Base-by-base conservation (phyloP, 257 asterid genomes). In the Agastache rugosa region DNA sequence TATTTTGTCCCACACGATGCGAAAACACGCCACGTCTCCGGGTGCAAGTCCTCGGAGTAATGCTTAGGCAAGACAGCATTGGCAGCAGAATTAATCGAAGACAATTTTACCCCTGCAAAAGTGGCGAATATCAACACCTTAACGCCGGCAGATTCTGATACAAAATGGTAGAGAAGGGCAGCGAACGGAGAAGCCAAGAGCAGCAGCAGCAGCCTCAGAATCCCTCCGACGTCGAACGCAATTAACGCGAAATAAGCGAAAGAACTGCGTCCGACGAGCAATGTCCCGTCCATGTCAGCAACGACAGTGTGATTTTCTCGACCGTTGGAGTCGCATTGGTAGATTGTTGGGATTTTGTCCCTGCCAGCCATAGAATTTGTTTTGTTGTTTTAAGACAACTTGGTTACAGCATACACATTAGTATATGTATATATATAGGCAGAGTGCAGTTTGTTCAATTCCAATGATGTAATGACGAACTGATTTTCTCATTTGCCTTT, bases 191-290 rank as follows among this genome's bases (percentile, higher is more conserved):
- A 12, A 11, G 53, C 29, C 29, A 81, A 29, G 41, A 83, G 67
- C 8, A 83, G 67, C 37, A 83, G 59, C 16, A 80, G 63, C 15
- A 81, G 62, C 69, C 87, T 39, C 7, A 69, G 63, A 6, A 83
- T 42, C 7, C 87, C 83, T 11, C 72, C 83, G 4, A 78, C 83
- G 22, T 80, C 85, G 27, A 80, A 78, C 0, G 87, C 85, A 6
- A 80, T 22, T 11, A 83, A 48, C 2, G 81, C 85, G 1, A 83
- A 80, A 17, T 80, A 83, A 1, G 81, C 58, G 70, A 83, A 78
- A 6, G 80, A 53, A 41, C 17, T 53, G 3, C 79, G 10, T 0
- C 14, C 54, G 17, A 79, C 20, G 8, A 81, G 45, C 44, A 84
- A 27, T 0, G 85, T 56, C 4, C 82, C 87, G 45, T 81, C 78